These are phyloP conservation scores for Backusella morwellensis DNA, from an alignment of 192 early-diverging fungal genomes.

Conservation along the genomic window DNA sequence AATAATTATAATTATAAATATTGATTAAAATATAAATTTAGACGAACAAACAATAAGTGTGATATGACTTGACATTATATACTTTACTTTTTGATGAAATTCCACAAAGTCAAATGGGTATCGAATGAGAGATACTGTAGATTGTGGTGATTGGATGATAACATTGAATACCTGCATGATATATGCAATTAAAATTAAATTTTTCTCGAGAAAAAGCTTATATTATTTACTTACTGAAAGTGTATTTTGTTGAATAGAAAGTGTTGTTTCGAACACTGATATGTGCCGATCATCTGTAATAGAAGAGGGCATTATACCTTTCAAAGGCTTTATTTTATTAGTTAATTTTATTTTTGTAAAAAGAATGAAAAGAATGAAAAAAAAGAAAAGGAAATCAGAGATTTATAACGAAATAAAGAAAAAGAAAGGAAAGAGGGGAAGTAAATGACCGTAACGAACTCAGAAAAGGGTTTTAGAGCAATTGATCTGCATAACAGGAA, in stretches of 20 bases:
- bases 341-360: neutral
- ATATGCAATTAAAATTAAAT: neutral
- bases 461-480: neutral
- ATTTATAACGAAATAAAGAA: neutral
- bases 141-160: slow-evolving; percentile 22
- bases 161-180: slow-evolving; percentile 31
- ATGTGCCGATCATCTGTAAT: neutral
- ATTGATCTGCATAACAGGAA: slow-evolving; percentile 12
- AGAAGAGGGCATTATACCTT: slow-evolving; percentile 1
- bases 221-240: neutral
- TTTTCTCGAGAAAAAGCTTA: neutral
- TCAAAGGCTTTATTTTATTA: neutral
- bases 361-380: neutral
- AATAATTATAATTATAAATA: neutral
- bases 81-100: slow-evolving; percentile 38
- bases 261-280: slow-evolving; percentile 27
- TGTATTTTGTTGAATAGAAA: slow-evolving; percentile 17
- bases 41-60: neutral
- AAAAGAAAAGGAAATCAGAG: neutral
- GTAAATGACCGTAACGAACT: neutral
- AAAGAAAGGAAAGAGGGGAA: slow-evolving; percentile 9
- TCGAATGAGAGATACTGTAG: slow-evolving; percentile 29
- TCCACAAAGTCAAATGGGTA: slow-evolving; percentile 35
- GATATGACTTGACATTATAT: neutral
- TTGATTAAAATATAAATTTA: neutral